Percentiles rank a stretch among this genome's conserved stretches.
phyloP scores from a whole-genome alignment of 1,139 yeast species.

The Scheffersomyces stambukii region DNA sequence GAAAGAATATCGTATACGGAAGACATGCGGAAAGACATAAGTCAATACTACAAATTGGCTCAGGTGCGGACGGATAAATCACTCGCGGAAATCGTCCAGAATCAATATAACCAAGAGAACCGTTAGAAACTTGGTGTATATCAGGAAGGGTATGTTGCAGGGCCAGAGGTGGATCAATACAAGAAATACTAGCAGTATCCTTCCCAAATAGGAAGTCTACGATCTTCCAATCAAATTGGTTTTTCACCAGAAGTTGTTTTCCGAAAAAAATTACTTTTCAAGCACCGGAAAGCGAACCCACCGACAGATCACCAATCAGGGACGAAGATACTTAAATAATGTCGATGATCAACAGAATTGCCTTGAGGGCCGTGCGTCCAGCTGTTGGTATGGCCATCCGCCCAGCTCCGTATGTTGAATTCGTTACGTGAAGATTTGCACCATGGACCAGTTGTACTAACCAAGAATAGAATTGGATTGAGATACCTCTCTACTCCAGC shows the following conservation, averaged over 20 bases:
- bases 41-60: slow-evolving; percentile 24
- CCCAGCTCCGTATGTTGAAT: slow-evolving; percentile 42
- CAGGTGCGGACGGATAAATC: slow-evolving; percentile 24
- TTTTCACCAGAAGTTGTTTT: slow-evolving; percentile 4
- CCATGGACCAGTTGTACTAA: neutral
- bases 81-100: too few species aligned
- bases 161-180: neutral
- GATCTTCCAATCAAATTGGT: slow-evolving; percentile 33
- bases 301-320: neutral
- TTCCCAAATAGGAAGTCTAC: slow-evolving; percentile 33
- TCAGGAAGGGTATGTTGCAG: neutral
- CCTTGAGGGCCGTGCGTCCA: slow-evolving; percentile 42
- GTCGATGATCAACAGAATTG: slow-evolving; percentile 47
- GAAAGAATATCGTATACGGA: slow-evolving; percentile 10
- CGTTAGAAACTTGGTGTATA: too few species aligned
- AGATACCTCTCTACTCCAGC: slow-evolving; percentile 63
- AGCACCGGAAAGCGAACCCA: slow-evolving; percentile 2
- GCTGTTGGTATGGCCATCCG: slow-evolving; percentile 36
- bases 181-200: slow-evolving; percentile 6
- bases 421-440: neutral
- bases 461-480: slow-evolving; percentile 52
- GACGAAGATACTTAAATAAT: slow-evolving; percentile 14
- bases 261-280: slow-evolving; percentile 9
- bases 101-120: too few species aligned
- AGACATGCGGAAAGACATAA: slow-evolving; percentile 31